Percentiles rank a stretch among this genome's conserved stretches.
These are phyloP conservation scores for Erythrophleum ivorense DNA, from an alignment of 331 rosid genomes.

Conservation along the genomic window DNA sequence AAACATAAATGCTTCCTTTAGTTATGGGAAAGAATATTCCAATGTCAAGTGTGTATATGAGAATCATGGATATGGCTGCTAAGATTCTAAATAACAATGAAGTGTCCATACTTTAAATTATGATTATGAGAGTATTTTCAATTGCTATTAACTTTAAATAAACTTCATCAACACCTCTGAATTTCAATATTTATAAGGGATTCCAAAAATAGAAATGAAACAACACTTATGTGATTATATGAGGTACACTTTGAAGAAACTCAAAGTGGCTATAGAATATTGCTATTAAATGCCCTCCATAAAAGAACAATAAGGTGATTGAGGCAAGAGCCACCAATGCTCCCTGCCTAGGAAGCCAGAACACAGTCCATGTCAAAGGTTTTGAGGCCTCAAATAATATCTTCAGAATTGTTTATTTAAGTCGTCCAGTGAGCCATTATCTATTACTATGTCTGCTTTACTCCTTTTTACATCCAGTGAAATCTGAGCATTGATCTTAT, in stretches of 20 bases:
- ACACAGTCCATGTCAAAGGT: constrained; percentile 80
- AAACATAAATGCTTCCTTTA: too few relatives aligned
- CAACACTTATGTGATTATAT: constrained; percentile 20
- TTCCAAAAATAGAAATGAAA: constrained; percentile 7
- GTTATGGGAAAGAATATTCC: too few relatives aligned
- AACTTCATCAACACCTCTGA: constrained; percentile 17
- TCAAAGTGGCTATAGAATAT: constrained; percentile 35
- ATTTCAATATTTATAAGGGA: not conserved
- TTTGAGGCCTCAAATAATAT: constrained; percentile 61
- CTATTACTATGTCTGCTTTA: constrained; percentile 73
- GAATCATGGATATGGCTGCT: too few relatives aligned
- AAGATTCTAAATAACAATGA: too few relatives aligned
- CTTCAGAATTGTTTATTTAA: constrained; percentile 58
- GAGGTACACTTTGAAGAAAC: constrained; percentile 29
- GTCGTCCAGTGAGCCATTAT: constrained; percentile 75
- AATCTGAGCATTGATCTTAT: constrained; percentile 80
- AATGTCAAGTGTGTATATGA: too few relatives aligned
- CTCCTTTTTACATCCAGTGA: constrained; percentile 63
- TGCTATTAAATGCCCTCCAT: constrained; percentile 40
- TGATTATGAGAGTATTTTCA: too few relatives aligned
- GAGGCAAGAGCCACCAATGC: constrained; percentile 53
- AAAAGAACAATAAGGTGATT: constrained; percentile 52
- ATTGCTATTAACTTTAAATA: not conserved
- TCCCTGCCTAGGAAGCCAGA: constrained; percentile 75
- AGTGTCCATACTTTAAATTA: too few relatives aligned